Conservation (phyloP, 2,329 filamentous ascomycete genomes). For the Colletotrichum sp. region DNA sequence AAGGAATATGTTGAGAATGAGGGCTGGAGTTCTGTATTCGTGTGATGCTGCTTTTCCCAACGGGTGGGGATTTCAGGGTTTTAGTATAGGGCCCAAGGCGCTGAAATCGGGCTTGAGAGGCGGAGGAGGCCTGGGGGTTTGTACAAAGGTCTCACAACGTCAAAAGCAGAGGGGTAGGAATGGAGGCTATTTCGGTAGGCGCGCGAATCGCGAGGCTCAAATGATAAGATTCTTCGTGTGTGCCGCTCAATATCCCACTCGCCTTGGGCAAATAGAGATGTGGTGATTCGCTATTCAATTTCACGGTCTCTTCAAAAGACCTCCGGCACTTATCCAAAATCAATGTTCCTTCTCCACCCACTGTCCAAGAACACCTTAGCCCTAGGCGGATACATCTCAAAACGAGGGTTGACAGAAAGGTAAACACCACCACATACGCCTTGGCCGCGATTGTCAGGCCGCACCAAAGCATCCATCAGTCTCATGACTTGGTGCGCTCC, state of each 20-base stretch:
- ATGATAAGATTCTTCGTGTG: neutral
- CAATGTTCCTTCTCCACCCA: neutral
- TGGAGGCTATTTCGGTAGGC: fast-evolving
- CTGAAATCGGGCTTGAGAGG: no score
- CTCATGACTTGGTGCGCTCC: conserved; percentile 8
- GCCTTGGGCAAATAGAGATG: neutral
- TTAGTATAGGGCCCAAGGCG: no score
- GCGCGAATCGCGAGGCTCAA: fast-evolving
- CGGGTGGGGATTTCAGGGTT: no score
- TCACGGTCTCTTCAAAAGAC: neutral
- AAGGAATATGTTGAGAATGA: neutral
- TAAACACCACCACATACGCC: neutral
- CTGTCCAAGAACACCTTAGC: neutral
- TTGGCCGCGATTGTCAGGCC: neutral
- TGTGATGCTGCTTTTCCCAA: neutral
- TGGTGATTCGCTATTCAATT: neutral
- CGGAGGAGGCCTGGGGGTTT: no score
- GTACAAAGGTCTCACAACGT: no score
- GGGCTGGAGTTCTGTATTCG: neutral
- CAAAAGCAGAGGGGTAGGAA: neutral
- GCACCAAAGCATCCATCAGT: neutral
- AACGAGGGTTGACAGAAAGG: neutral
- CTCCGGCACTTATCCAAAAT: no score
- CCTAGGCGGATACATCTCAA: neutral
- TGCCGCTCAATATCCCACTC: neutral